Percentiles rank a stretch among this genome's conserved stretches.
These are phyloP conservation scores for Rhododendron molle DNA, from an alignment of 148 eudicot genomes.

Conservation along the genomic window DNA sequence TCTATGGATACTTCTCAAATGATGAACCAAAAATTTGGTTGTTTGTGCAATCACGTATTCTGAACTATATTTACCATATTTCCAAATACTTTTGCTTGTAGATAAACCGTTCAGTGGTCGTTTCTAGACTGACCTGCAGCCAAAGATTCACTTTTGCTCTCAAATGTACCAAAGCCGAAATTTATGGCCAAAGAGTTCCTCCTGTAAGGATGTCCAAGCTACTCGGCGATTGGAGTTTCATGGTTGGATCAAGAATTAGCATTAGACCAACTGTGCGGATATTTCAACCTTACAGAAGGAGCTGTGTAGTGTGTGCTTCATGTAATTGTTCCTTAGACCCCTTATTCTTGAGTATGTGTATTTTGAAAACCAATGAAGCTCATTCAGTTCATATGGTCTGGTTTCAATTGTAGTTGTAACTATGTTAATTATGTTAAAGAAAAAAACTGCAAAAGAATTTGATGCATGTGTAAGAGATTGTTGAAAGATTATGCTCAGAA, in stretches of 20 bases:
- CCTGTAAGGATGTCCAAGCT: conserved; percentile 22
- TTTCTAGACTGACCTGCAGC: conserved; percentile 22
- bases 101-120: conserved; percentile 26
- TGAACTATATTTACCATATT: not conserved
- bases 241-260: conserved; percentile 39
- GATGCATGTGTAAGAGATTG: not conserved
- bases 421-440: not conserved
- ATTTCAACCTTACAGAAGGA: conserved; percentile 24
- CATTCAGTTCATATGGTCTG: not conserved
- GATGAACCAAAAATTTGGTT: not conserved
- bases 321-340: conserved; percentile 41
- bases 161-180: conserved; percentile 22
- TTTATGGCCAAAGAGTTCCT: conserved; percentile 24
- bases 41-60: not conserved
- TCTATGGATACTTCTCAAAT: not conserved
- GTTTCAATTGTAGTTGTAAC: not conserved
- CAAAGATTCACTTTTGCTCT: conserved; percentile 25
- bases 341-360: not conserved
- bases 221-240: conserved; percentile 35
- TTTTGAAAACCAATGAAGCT: not conserved
- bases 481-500: not conserved
- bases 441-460: not conserved
- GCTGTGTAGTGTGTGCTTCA: conserved; percentile 39
- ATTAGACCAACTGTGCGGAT: conserved; percentile 24
- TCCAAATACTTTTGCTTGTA: conserved; percentile 23